Percentiles rank a stretch among this genome's conserved stretches.
Conservation (phyloP, 805 yeast species). For the Schizosaccharomyces cryophilus region DNA sequence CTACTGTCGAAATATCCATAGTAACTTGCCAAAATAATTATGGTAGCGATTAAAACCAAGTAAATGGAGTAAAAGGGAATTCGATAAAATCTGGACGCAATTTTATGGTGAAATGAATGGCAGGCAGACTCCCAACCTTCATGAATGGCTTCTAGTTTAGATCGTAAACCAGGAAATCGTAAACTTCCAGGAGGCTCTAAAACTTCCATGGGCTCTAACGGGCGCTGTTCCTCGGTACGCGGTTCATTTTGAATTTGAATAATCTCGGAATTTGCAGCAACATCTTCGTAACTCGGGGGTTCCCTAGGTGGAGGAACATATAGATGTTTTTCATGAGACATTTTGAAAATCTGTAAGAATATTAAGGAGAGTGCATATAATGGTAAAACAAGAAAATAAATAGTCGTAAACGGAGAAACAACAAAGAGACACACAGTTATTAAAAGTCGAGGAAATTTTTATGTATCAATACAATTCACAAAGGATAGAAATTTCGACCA, state of each 20-base stretch:
- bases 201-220: not conserved
- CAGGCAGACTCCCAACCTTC: not conserved
- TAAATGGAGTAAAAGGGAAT: not conserved
- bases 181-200: not conserved
- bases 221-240: no score
- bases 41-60: not conserved
- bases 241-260: not conserved
- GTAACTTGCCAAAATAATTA: not conserved
- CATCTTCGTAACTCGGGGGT: not conserved
- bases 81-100: not conserved
- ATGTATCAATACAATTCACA: no score
- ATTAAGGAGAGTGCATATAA: no score
- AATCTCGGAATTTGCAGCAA: not conserved
- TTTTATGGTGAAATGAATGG: not conserved
- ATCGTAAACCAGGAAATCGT: not conserved
- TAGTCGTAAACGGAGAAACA: no score
- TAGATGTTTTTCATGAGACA: not conserved
- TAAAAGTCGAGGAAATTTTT: no score
- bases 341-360: not conserved
- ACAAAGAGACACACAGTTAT: no score
- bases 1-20: not conserved
- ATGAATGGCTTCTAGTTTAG: not conserved
- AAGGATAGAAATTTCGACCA: no score
- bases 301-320: not conserved
- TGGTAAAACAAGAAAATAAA: no score